phyloP scores from a whole-genome alignment of 2,329 filamentous ascomycete species.

The Paradendryphiella salina region DNA sequence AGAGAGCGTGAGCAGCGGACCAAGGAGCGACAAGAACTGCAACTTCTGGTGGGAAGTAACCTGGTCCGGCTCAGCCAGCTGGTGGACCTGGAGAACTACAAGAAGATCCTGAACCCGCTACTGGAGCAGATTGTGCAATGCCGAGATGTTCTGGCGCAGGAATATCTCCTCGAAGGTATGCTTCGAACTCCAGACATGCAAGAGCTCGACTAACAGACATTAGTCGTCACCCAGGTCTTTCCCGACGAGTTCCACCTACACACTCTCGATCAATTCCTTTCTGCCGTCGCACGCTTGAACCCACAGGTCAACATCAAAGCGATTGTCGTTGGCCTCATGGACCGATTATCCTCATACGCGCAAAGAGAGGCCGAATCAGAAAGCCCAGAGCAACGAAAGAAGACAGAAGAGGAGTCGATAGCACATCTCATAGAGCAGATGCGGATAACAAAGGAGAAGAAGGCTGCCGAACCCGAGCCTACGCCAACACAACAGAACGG shows the following conservation, averaged over 20 bases:
- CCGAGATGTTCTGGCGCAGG: constrained; percentile 92
- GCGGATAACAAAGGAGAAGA: constrained; percentile 65
- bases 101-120: constrained; percentile 84
- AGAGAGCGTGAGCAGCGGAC: constrained; percentile 90
- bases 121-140: constrained; percentile 98
- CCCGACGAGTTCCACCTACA: constrained; percentile 98
- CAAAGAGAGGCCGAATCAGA: constrained; percentile 79
- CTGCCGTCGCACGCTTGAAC: constrained; percentile 88
- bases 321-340: constrained; percentile 98
- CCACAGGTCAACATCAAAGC: constrained; percentile 97
- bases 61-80: constrained; percentile 92
- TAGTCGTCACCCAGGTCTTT: constrained; percentile 97
- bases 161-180: constrained; percentile 84
- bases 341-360: constrained; percentile 91
- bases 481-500: constrained; percentile 42
- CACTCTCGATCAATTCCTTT: constrained; percentile 92
- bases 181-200: background rate
- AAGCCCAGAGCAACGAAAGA: constrained; percentile 69
- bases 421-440: constrained; percentile 76
- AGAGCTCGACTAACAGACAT: constrained; percentile 28
- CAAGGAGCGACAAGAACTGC: constrained; percentile 91
- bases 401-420: constrained; percentile 83
- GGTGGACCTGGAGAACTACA: constrained; percentile 93
- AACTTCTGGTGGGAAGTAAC: constrained; percentile 94
- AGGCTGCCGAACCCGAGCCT: constrained; percentile 33